Evolutionary conservation across 192 early-diverging fungal species (phyloP).

Genomic region (Gamsiella multidivaricata): DNA sequence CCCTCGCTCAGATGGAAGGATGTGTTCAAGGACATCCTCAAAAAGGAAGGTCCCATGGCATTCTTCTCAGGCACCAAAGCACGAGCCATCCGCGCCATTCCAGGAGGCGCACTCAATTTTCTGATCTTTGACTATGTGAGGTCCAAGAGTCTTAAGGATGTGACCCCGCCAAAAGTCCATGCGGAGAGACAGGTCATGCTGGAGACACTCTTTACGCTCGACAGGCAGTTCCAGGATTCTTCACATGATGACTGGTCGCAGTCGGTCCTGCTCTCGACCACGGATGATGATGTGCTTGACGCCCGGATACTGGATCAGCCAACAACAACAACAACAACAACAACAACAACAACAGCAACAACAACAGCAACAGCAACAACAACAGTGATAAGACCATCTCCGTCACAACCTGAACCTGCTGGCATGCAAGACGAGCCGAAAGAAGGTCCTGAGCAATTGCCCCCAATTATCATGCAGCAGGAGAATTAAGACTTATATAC

Average conservation of each 20-base stretch:
- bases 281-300: neutral
- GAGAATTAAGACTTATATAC: too few relatives aligned
- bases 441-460: conserved; percentile 7
- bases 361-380: neutral
- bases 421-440: neutral
- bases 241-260: neutral
- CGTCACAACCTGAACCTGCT: neutral
- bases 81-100: conserved; percentile 31
- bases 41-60: conserved; percentile 44
- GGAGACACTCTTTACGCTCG: conserved; percentile 22
- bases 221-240: conserved; percentile 17
- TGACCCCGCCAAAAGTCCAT: conserved; percentile 3
- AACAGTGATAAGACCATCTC: neutral
- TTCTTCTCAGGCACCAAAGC: conserved; percentile 37
- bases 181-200: conserved; percentile 20
- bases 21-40: conserved; percentile 32
- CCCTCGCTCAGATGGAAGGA: conserved; percentile 31
- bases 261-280: neutral
- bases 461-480: conserved; percentile 5
- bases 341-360: neutral
- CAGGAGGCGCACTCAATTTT: conserved; percentile 51
- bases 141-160: conserved; percentile 40
- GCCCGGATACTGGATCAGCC: neutral
- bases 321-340: neutral
- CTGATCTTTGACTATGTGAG: conserved; percentile 50